Conservation (phyloP, 768 basidiomycete genomes). For the Trametes coccinea region DNA sequence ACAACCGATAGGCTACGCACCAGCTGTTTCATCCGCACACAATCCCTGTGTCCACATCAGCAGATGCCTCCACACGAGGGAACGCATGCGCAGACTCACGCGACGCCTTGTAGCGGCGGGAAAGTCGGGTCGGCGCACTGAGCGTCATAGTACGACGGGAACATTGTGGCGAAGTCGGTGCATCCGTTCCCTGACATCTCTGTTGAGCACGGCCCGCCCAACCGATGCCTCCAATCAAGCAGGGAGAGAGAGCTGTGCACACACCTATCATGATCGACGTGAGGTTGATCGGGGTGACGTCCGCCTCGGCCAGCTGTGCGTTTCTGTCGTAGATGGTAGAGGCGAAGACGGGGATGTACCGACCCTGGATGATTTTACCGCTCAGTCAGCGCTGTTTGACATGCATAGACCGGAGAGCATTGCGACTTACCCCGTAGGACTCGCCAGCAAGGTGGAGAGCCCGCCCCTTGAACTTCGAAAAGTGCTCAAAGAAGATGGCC, state of each 20-base stretch:
- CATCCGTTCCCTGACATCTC: conserved; percentile 42
- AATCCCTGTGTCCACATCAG: conserved; percentile 29
- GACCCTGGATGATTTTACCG: conserved; percentile 37
- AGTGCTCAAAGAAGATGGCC: conserved; percentile 73
- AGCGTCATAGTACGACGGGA: conserved; percentile 50
- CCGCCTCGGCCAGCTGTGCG: conserved; percentile 40
- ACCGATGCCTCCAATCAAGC: too few relatives aligned
- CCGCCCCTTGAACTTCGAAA: conserved; percentile 68
- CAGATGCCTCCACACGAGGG: background rate
- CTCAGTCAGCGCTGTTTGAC: background rate
- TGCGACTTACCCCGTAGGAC: conserved; percentile 47
- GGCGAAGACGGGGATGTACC: conserved; percentile 53
- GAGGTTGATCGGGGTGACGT: conserved; percentile 50
- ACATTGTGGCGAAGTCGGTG: conserved; percentile 41
- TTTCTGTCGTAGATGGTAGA: conserved; percentile 52
- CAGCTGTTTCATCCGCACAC: conserved; percentile 45
- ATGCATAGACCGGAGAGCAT: conserved; percentile 11
- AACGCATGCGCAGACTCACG: conserved; percentile 27
- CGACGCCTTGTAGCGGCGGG: conserved; percentile 48
- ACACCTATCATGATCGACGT: conserved; percentile 51
- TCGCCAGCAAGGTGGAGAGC: conserved; percentile 44
- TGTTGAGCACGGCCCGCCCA: background rate
- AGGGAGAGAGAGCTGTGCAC: conserved; percentile 1
- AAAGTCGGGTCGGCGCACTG: conserved; percentile 50
- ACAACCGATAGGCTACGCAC: conserved; percentile 28